Base-by-base conservation (phyloP, 148 eudicot species). In the Chenopodium quinoa region DNA sequence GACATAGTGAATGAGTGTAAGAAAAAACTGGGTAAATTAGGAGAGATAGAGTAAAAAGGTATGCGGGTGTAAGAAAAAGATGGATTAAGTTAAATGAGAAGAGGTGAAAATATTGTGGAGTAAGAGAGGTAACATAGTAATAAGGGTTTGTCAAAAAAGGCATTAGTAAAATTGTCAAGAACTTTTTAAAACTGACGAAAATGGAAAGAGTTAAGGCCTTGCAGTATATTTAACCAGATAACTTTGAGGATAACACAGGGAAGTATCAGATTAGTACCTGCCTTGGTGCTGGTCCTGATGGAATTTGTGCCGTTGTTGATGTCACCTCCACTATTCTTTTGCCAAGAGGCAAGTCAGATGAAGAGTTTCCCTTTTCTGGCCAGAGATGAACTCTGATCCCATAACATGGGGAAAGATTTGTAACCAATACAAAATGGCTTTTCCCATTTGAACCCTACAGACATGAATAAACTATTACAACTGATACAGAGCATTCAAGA, bases 341-440 rank as follows among this genome's bases (percentile, higher is more conserved):
- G 78, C 86, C 88, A 75, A 77, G 77, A 69, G 94, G 86, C 63
- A 80, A 71, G 66, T 88, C 89, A n/a, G 89, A 81, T 31, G 82
- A 82, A 62, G 90, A 76, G 63, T 79, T 90, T 81, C 89, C 91
- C 82, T 92, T 96, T 86, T 94, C 98, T 79, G 91, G 91, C 99
- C 99, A 96, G 80, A 96, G 98, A 90, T 96, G 98, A 64, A 96
- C 84, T 88, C 95, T 89, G 74, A 96, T 89, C 44, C 98, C 99
- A 79, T 88, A 83, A 79, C 99, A 96, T n/a, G 99, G 99, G 81
- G 90, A 84, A 86, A 96, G 98, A 85, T 96, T 96, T 83, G 99
- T 93, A 71, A 91, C 99, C 80, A 96, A 89, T 70, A 92, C 89
- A 81, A 96, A 96, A 88, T 94, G 93, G 67, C 83, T 86, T 85